These are phyloP conservation scores for Stemphylium vesicarium DNA, from an alignment of 2,329 filamentous ascomycete genomes.

Conservation along the genomic window DNA sequence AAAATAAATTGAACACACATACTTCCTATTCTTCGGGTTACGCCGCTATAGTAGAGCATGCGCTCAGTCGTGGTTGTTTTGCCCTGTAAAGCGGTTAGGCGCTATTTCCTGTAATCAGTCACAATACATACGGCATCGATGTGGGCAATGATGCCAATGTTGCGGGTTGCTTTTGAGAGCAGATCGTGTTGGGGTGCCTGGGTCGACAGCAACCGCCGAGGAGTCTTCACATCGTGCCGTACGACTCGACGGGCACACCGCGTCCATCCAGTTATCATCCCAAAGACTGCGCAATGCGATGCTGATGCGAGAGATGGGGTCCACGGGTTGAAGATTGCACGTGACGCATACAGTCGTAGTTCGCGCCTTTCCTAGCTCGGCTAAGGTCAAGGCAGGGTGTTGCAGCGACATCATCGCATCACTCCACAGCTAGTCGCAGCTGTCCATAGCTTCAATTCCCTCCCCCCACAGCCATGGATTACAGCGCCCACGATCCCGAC, in stretches of 20 bases:
- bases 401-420: slow-evolving; percentile 26
- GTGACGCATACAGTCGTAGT: slow-evolving; percentile 31
- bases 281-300: slow-evolving; percentile 26
- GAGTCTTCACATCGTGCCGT: slow-evolving; percentile 39
- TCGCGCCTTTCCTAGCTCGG: slow-evolving; percentile 37
- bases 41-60: slow-evolving; percentile 96
- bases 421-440: slow-evolving; percentile 26
- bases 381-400: slow-evolving; percentile 23
- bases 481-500: slow-evolving; percentile 65
- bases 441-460: slow-evolving; percentile 30
- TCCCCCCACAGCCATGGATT: slow-evolving; percentile 64
- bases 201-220: slow-evolving; percentile 40
- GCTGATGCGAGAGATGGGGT: slow-evolving; percentile 6
- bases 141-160: slow-evolving; percentile 98
- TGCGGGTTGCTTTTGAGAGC: slow-evolving; percentile 77
- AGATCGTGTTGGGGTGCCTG: slow-evolving; percentile 26
- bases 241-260: slow-evolving; percentile 43
- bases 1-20: slow-evolving; percentile 17
- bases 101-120: background rate
- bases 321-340: slow-evolving; percentile 22
- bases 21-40: slow-evolving; percentile 83
- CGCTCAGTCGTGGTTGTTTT: slow-evolving; percentile 99
- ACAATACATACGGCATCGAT: slow-evolving; percentile 79
- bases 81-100: slow-evolving; percentile 58
- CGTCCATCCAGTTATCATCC: slow-evolving; percentile 45